Conservation (phyloP, 305 asterid genomes). For the Striga hermonthica region DNA sequence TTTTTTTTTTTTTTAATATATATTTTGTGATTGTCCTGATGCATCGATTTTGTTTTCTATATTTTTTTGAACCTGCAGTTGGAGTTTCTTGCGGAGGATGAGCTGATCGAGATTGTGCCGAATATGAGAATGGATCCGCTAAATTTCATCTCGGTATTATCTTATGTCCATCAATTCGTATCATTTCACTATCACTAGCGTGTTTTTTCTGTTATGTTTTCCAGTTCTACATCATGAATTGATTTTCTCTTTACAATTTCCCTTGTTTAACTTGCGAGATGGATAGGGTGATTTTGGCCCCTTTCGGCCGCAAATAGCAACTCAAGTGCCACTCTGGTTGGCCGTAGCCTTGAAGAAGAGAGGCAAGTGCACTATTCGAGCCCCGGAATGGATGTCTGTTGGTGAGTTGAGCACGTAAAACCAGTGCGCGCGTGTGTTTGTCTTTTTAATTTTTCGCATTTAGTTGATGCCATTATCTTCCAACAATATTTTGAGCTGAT, state of each 20-base stretch:
- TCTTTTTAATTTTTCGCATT: background rate
- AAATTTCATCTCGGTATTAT: constrained; percentile 66
- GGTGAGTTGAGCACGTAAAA: constrained; percentile 45
- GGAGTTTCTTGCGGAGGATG: constrained; percentile 97
- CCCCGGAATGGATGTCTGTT: constrained; percentile 84
- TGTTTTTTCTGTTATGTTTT: background rate
- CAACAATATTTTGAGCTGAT: background rate
- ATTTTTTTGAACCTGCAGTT: constrained; percentile 43
- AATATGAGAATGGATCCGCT: constrained; percentile 76
- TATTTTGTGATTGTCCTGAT: background rate
- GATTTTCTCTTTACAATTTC: background rate
- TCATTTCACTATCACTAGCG: background rate
- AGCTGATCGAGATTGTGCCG: constrained; percentile 69
- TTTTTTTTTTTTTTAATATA: too few species aligned
- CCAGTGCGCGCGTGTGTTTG: too few species aligned
- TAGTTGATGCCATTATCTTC: background rate
- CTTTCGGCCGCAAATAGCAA: constrained; percentile 63
- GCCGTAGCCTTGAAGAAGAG: constrained; percentile 94
- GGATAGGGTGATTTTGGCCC: constrained; percentile 89
- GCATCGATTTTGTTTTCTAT: constrained; percentile 10
- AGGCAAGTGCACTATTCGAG: constrained; percentile 83
- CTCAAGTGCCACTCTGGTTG: constrained; percentile 82
- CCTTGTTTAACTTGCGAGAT: constrained; percentile 22
- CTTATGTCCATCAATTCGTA: constrained; percentile 1
- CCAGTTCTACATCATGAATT: background rate